A percentile compares a stretch with the other conserved stretches of the same genome.
These are phyloP conservation scores for Aspergillus pseudotamarii DNA, from an alignment of 2,329 filamentous ascomycete genomes.

Conservation along the genomic window DNA sequence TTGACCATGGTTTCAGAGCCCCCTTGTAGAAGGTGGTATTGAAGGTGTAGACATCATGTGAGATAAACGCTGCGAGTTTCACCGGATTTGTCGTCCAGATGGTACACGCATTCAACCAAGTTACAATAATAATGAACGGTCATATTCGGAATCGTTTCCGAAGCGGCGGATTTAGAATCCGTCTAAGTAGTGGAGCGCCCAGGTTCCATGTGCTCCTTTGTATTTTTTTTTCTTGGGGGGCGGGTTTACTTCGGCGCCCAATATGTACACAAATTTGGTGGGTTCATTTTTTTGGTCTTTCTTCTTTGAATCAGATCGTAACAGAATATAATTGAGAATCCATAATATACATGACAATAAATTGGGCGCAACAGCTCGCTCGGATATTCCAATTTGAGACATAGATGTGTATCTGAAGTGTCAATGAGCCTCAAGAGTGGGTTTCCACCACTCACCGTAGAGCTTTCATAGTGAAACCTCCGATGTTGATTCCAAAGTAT, in stretches of 20 bases:
- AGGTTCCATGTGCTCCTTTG: neutral
- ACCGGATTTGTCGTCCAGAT: neutral
- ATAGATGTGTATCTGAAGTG: neutral
- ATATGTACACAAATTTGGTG: neutral
- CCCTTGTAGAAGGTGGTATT: neutral
- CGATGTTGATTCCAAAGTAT: neutral
- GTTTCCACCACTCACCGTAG: neutral
- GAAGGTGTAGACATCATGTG: neutral
- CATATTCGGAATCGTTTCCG: slow-evolving; percentile 1
- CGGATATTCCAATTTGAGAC: neutral
- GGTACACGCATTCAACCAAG: neutral
- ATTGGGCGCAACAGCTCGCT: neutral
- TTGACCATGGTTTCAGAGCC: neutral
- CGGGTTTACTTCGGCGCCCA: neutral
- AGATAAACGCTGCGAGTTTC: neutral
- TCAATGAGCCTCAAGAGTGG: neutral
- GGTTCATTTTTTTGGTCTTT: neutral
- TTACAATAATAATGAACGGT: neutral
- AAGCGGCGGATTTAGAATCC: neutral
- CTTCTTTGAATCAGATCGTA: neutral
- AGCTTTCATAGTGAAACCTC: neutral
- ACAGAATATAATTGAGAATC: neutral
- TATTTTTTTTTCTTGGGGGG: neutral
- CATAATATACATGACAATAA: neutral
- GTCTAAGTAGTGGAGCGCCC: neutral